Percentiles rank a stretch among this genome's conserved stretches.
These are phyloP conservation scores for Ganoderma sinense DNA, from an alignment of 1,284 basidiomycete species.

Conservation along the genomic window DNA sequence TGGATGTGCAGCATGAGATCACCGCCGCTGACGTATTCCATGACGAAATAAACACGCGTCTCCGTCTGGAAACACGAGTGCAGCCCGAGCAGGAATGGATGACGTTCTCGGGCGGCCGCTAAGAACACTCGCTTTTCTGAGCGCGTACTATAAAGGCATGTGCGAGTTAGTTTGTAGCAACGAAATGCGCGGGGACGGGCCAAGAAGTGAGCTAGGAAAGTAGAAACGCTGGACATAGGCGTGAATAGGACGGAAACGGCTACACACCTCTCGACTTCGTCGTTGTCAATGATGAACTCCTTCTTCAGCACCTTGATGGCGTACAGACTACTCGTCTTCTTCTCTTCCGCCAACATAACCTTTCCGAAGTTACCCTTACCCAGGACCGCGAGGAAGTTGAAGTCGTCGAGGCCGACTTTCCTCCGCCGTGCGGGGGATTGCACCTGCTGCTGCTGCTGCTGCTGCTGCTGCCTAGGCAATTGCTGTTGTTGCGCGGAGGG, in stretches of 20 bases:
- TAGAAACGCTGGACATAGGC: too few species aligned
- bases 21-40: slow-evolving; percentile 82
- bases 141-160: slow-evolving; percentile 78
- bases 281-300: slow-evolving; percentile 99
- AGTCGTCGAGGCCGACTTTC: slow-evolving; percentile 97
- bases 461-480: slow-evolving; percentile 39
- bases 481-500: slow-evolving; percentile 33
- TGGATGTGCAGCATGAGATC: slow-evolving; percentile 88
- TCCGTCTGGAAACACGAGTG: slow-evolving; percentile 99
- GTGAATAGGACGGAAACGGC: background rate
- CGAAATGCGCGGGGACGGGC: background rate
- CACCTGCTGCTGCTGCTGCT: slow-evolving; percentile 34
- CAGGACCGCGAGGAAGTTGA: slow-evolving; percentile 98
- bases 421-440: slow-evolving; percentile 60
- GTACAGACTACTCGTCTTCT: slow-evolving; percentile 87
- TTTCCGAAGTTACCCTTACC: slow-evolving; percentile 99
- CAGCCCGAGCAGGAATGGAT: slow-evolving; percentile 96
- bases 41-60: slow-evolving; percentile 91
- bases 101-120: slow-evolving; percentile 93
- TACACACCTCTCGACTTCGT: slow-evolving; percentile 95
- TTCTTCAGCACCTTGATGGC: slow-evolving; percentile 99
- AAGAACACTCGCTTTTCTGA: slow-evolving; percentile 99
- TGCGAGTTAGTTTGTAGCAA: background rate
- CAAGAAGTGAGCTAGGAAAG: background rate
- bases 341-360: slow-evolving; percentile 99